phyloP scores from a whole-genome alignment of 2,329 filamentous ascomycete genomes.

The Aspergillus tubingensis region DNA sequence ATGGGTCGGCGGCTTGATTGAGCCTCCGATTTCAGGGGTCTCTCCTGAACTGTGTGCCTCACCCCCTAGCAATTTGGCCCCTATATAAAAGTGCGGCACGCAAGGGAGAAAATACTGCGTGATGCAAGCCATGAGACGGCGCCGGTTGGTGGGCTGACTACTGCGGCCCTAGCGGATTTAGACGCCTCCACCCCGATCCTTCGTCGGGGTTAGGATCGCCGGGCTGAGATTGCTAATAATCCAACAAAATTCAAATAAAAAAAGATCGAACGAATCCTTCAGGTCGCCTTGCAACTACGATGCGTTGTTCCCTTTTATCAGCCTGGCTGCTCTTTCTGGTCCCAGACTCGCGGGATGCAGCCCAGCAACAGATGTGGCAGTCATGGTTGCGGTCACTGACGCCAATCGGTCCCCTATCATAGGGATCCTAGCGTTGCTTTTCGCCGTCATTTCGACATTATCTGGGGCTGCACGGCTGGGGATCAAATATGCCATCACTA shows the following conservation, averaged over 20 bases:
- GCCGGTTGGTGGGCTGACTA: neutral
- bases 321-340: neutral
- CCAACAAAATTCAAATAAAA: neutral
- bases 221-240: neutral
- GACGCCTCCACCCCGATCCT: neutral
- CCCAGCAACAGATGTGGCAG: neutral
- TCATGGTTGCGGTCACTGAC: neutral
- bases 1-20: neutral
- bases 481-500: neutral
- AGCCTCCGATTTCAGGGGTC: neutral
- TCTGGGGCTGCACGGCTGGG: neutral
- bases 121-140: neutral
- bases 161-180: neutral
- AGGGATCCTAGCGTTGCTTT: neutral
- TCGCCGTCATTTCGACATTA: neutral
- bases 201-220: neutral
- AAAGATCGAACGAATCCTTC: neutral
- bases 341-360: neutral
- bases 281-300: neutral
- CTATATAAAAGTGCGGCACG: no score
- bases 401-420: slow-evolving; percentile 1
- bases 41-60: neutral
- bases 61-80: neutral
- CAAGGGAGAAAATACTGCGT: neutral
- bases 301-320: neutral